Percentiles rank a stretch among this genome's conserved stretches.
Conservation (phyloP, 495 filamentous ascomycete species). For the Thermochaetoides thermophila region DNA sequence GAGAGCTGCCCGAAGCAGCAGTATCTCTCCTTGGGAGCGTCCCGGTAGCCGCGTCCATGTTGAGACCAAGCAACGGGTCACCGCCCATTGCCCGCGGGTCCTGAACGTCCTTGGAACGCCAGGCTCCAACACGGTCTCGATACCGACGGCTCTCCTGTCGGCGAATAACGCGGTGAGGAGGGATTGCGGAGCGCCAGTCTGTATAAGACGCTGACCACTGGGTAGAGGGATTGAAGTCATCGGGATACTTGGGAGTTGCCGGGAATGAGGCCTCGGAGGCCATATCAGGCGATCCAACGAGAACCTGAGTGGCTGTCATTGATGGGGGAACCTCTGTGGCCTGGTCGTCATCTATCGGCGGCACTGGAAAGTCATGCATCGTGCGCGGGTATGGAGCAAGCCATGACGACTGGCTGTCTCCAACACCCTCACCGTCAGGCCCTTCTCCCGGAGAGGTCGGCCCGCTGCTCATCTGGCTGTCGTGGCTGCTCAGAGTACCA, state of each 20-base stretch:
- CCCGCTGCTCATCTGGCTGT: slow-evolving; percentile 15
- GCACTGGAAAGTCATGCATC: background rate
- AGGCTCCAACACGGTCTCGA: slow-evolving; percentile 34
- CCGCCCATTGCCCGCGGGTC: slow-evolving; percentile 21
- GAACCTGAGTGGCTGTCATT: background rate
- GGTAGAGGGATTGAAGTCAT: too few relatives aligned
- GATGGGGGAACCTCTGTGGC: slow-evolving; percentile 6
- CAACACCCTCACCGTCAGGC: background rate
- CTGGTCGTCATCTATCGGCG: slow-evolving; percentile 6
- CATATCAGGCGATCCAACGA: background rate
- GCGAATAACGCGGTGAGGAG: slow-evolving; percentile 31
- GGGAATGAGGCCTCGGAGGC: too few relatives aligned
- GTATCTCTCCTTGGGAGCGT: slow-evolving; percentile 11
- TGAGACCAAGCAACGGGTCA: slow-evolving; percentile 32
- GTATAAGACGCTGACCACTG: background rate
- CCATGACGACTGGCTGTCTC: slow-evolving; percentile 1
- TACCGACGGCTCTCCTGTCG: slow-evolving; percentile 27
- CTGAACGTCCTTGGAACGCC: slow-evolving; percentile 28
- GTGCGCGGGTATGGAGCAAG: slow-evolving; percentile 9
- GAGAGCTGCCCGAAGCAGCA: slow-evolving; percentile 6
- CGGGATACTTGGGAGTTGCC: too few relatives aligned
- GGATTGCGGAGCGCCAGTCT: slow-evolving; percentile 13
- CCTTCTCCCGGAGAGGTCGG: slow-evolving; percentile 1
- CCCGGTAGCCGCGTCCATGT: slow-evolving; percentile 24
- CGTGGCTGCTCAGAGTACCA: slow-evolving; percentile 21